A percentile compares a stretch with the other conserved stretches of the same genome.
Evolutionary conservation across 164 flowering plant species (phyloP).

Genomic region (Malania oleifera): DNA sequence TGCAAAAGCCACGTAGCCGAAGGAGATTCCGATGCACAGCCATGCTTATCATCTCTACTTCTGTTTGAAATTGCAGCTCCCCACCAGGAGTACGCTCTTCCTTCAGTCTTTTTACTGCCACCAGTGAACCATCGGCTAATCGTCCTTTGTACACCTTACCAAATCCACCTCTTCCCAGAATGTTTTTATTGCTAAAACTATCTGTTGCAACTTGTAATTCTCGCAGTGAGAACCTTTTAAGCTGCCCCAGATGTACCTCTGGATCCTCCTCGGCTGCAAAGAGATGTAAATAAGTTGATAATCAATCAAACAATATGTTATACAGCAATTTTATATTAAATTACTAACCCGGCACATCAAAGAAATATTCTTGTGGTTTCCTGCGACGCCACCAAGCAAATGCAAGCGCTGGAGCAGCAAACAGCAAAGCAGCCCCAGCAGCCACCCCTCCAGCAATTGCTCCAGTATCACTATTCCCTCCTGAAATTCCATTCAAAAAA

Average conservation of each 20-base stretch:
- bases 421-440: slow-evolving; percentile 63
- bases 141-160: slow-evolving; percentile 74
- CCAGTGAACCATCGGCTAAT: slow-evolving; percentile 57
- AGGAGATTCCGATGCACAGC: slow-evolving; percentile 70
- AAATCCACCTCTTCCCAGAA: slow-evolving; percentile 68
- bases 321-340: neutral
- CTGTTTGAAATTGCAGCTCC: slow-evolving; percentile 68
- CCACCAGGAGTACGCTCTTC: slow-evolving; percentile 77
- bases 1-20: slow-evolving; percentile 61
- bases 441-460: slow-evolving; percentile 71
- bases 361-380: slow-evolving; percentile 31
- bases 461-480: slow-evolving; percentile 44
- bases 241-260: slow-evolving; percentile 68
- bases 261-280: slow-evolving; percentile 72
- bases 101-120: slow-evolving; percentile 64
- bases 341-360: no score
- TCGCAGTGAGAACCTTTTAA: slow-evolving; percentile 57
- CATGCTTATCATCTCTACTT: slow-evolving; percentile 80
- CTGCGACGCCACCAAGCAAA: slow-evolving; percentile 61
- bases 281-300: neutral
- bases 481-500: slow-evolving; percentile 18
- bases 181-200: slow-evolving; percentile 57
- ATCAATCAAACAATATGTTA: neutral
- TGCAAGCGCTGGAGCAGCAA: slow-evolving; percentile 60
- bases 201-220: slow-evolving; percentile 69